Evolutionary conservation across 2,329 filamentous ascomycete species (phyloP).

Genomic region (Pseudophaeomoniella oleicola): DNA sequence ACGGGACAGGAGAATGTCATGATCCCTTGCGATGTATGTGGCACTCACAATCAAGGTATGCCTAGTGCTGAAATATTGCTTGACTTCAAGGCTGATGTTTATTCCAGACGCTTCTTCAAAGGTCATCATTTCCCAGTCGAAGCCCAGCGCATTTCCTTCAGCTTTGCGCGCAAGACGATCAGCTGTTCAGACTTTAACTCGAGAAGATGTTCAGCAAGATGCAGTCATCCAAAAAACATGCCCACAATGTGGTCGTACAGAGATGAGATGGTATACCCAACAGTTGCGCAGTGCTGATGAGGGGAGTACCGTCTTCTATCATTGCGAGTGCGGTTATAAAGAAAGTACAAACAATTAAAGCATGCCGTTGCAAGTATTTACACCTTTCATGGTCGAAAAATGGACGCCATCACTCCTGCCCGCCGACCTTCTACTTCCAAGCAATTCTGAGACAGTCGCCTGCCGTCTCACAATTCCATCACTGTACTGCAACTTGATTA

Average conservation of each 20-base stretch:
- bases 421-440: too few species aligned
- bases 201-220: slow-evolving; percentile 62
- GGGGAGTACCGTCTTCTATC: slow-evolving; percentile 84
- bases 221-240: slow-evolving; percentile 57
- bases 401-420: too few species aligned
- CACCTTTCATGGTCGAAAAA: too few species aligned
- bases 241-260: slow-evolving; percentile 62
- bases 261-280: slow-evolving; percentile 72
- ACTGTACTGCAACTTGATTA: too few species aligned
- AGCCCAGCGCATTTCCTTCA: slow-evolving; percentile 80
- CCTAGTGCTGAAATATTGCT: background rate
- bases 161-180: slow-evolving; percentile 73
- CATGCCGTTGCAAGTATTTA: too few species aligned
- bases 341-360: slow-evolving; percentile 20
- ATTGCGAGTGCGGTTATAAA: slow-evolving; percentile 75
- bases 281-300: slow-evolving; percentile 89
- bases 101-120: slow-evolving; percentile 56
- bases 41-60: slow-evolving; percentile 66
- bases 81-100: slow-evolving; percentile 8
- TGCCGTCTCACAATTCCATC: too few species aligned
- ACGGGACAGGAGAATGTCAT: slow-evolving; percentile 62
- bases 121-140: slow-evolving; percentile 68
- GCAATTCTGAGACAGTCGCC: too few species aligned
- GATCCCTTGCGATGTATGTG: slow-evolving; percentile 74
- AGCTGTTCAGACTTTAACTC: slow-evolving; percentile 68